Evolutionary conservation across 805 yeast genomes (phyloP), one percentile per base, ranked within the genome.

Genomic region (Kuraishia borneana): DNA sequence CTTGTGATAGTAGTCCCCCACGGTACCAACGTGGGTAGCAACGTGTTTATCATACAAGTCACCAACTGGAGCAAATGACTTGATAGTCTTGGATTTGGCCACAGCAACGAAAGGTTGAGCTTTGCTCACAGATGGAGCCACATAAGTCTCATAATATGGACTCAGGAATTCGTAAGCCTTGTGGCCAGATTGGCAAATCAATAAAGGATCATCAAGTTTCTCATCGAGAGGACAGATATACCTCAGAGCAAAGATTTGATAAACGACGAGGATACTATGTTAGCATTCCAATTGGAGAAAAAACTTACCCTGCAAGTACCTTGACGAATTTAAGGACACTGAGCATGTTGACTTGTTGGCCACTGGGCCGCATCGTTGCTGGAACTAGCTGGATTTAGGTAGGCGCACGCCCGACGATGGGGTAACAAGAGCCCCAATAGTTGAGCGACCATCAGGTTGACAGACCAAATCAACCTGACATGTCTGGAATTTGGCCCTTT

Each of bases 401-500:
- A n/a, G n/a, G n/a, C n/a, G n/a, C n/a, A n/a, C n/a, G n/a, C n/a
- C n/a, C n/a, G n/a, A n/a, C n/a, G n/a, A n/a, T n/a, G n/a, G n/a
- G n/a, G n/a, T n/a, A n/a, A n/a, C n/a, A n/a, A n/a, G n/a, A n/a
- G n/a, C n/a, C n/a, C n/a, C n/a, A n/a, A n/a, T n/a, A n/a, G n/a
- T n/a, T n/a, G n/a, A n/a, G n/a, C n/a, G n/a, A n/a, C n/a, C n/a
- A n/a, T n/a, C n/a, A n/a, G n/a, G n/a, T n/a, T n/a, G n/a, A n/a
- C n/a, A n/a, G n/a, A n/a, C 19, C 30, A 16, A n/a, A 27, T 12
- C 6, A 12, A 13, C 16, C n/a, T 23, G 41, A 6, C 21, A 54
- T 56, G 60, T 54, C 60, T 30, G 53, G 56, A 33, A 57, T 58
- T 35, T 58, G 63, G 63, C 62, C 63, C 6, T 58, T 58, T 39